Conservation (phyloP, 2,329 filamentous ascomycete species). For the Coniochaeta sp. region DNA sequence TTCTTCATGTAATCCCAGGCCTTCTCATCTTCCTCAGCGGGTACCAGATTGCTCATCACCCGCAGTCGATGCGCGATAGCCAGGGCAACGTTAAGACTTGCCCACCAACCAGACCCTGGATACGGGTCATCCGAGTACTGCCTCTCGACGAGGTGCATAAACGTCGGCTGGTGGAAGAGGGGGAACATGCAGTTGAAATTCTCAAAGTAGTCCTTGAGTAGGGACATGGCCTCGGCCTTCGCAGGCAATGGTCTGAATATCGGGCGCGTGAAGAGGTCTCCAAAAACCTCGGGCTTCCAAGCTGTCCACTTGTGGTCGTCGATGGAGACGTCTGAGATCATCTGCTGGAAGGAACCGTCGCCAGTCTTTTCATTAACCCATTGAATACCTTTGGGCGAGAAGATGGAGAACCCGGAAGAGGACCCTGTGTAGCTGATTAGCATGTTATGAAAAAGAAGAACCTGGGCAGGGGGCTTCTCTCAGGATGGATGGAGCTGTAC, state of each 20-base stretch:
- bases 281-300: conserved; percentile 97
- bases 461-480: background rate
- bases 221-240: conserved; percentile 78
- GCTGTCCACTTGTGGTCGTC: conserved; percentile 95
- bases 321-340: conserved; percentile 86
- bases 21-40: conserved; percentile 85
- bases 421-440: conserved; percentile 51
- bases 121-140: conserved; percentile 93
- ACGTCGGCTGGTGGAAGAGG: conserved; percentile 93
- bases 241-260: conserved; percentile 78
- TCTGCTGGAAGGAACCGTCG: conserved; percentile 88
- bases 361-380: conserved; percentile 98
- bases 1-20: conserved; percentile 97
- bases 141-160: conserved; percentile 92
- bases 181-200: conserved; percentile 99
- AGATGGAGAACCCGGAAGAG: conserved; percentile 96
- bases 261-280: conserved; percentile 79
- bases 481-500: conserved; percentile 36
- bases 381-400: conserved; percentile 94
- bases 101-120: conserved; percentile 96
- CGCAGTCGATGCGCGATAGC: conserved; percentile 90
- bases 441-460: background rate
- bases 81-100: conserved; percentile 85
- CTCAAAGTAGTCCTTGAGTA: conserved; percentile 91
- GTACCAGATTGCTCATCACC: conserved; percentile 90